Base-by-base conservation (phyloP, 306 rosid genomes). In the Oxytropis ochrocephala region DNA sequence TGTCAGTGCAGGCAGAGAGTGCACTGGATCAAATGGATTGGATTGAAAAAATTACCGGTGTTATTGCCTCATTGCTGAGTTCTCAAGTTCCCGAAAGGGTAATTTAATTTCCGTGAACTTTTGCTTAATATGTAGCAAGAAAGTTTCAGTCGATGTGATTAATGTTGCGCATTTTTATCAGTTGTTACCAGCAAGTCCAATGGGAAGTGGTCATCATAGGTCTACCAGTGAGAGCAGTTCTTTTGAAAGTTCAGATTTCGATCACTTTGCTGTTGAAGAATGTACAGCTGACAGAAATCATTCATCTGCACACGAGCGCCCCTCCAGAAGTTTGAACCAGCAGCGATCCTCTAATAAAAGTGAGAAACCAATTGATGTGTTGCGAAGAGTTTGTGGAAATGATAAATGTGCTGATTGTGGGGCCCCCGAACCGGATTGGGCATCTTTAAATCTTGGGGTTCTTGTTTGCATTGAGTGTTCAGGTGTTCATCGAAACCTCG, bases 1-100 rank as follows among this genome's bases (percentile, higher is more conserved):
- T 87, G 92, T 91, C 85, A 84, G 86, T 87, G 92, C 97, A 95
- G 99, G 99, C 99, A 87, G 99, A 95, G 85, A 95, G 99, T 83
- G 99, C 99, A 0, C 70, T 95, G 70, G 99, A 95, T 79, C 99
- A 95, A 87, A 91, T 91, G 97, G 99, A 95, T 81, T 95, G 99
- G 99, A 95, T 95, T 74, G 99, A 95, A 79, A 95, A 95, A 88
- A 95, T 95, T 79, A 95, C 99, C 1, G 99, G 99, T 67, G 99
- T 95, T 79, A 95, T 95, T 84, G 97, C 99, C 63, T 95, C 99
- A 32, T 82, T 95, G 82, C 91, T 95, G 61, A 89, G 97, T 72
- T 95, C 99, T 78, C 99, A 95, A 83, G 83, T 85, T 80, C 97
- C 99, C 70, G 99, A 91, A 77, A 85, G 95, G 91, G 97, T 95